A percentile compares a stretch with the other conserved stretches of the same genome.
phyloP scores from a whole-genome alignment of 306 rosid species.

The Pterocarpus macrocarpus region DNA sequence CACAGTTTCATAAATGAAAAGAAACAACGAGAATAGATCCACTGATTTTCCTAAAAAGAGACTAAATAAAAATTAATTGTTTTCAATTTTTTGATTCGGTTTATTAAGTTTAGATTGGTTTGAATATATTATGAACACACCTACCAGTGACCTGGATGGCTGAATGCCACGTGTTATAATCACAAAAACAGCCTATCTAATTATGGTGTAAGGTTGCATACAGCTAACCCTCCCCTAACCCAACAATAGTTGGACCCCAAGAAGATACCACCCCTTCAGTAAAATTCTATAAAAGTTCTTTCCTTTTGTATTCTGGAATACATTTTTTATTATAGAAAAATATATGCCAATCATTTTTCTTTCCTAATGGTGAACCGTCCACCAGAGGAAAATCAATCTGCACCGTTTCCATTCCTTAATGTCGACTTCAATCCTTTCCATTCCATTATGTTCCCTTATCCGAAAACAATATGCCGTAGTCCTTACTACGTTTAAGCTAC shows the following conservation, averaged over 20 bases:
- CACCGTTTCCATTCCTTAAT: constrained; percentile 1
- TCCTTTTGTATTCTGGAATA: constrained; percentile 15
- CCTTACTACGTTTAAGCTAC: constrained; percentile 6
- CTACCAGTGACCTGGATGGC: background rate
- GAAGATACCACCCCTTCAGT: background rate
- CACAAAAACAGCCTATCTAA: background rate
- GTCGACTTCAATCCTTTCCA: background rate
- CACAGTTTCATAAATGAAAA: background rate
- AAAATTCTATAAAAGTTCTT: background rate
- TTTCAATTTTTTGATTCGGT: background rate
- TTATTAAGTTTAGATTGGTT: background rate
- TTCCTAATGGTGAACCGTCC: constrained; percentile 17
- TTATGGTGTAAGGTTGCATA: background rate
- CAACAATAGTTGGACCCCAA: background rate
- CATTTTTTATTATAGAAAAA: background rate
- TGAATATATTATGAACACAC: background rate
- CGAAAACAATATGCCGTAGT: background rate
- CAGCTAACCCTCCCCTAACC: background rate
- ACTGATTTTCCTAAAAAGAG: background rate
- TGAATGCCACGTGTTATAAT: constrained; percentile 10
- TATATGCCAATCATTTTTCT: background rate
- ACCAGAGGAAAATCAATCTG: constrained; percentile 2
- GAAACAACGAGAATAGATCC: background rate
- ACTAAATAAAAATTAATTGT: background rate
- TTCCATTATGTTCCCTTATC: constrained; percentile 5